phyloP scores from a whole-genome alignment of 2,329 filamentous ascomycete species.

The Penicillium griseofulvum region DNA sequence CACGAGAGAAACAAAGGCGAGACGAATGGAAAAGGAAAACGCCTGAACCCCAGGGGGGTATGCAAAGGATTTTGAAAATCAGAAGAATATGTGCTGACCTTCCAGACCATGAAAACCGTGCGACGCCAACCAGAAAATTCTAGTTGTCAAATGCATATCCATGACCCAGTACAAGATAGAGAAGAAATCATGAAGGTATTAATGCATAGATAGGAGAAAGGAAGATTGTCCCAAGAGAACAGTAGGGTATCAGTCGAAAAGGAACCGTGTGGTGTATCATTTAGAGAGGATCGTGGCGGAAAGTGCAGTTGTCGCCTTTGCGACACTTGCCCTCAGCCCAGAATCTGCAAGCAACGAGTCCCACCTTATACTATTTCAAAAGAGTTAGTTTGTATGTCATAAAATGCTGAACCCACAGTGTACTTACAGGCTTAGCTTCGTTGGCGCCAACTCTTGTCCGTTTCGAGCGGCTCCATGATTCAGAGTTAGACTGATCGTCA shows the following conservation, averaged over 20 bases:
- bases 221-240: neutral
- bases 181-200: slow-evolving; percentile 4
- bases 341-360: slow-evolving; percentile 51
- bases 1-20: neutral
- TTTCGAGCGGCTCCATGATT: slow-evolving; percentile 32
- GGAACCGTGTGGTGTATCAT: neutral
- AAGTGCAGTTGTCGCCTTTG: slow-evolving; percentile 54
- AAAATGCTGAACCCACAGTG: slow-evolving; percentile 25
- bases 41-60: neutral
- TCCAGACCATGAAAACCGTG: slow-evolving; percentile 3
- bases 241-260: slow-evolving; percentile 4
- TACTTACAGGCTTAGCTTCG: slow-evolving; percentile 14
- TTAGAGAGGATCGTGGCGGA: slow-evolving; percentile 42
- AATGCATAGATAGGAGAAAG: slow-evolving; percentile 6
- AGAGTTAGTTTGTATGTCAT: neutral
- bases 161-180: slow-evolving; percentile 3
- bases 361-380: slow-evolving; percentile 40
- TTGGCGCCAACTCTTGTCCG: slow-evolving; percentile 24
- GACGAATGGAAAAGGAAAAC: neutral
- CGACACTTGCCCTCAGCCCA: slow-evolving; percentile 54
- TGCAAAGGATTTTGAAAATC: slow-evolving; percentile 2
- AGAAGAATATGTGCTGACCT: slow-evolving; percentile 1
- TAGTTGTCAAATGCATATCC: slow-evolving; percentile 6
- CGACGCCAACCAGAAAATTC: slow-evolving; percentile 8
- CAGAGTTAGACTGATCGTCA: slow-evolving; percentile 33